Conservation (phyloP, 1,284 basidiomycete species). For the Rhodotorula sp. region DNA sequence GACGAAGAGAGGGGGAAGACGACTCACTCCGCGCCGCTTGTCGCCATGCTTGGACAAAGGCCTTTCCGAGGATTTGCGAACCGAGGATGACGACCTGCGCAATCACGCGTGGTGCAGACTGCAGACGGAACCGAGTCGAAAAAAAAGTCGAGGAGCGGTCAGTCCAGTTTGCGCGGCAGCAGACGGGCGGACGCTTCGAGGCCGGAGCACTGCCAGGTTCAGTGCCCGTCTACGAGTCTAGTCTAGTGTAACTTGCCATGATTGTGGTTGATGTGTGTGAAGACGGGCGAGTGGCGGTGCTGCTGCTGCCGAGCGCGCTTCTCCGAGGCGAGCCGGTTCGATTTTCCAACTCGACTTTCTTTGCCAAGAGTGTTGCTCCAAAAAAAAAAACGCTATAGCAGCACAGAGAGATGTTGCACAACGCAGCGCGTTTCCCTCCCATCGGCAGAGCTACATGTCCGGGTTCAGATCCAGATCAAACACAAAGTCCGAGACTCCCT, state of each 20-base stretch:
- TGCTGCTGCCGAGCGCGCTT: no score
- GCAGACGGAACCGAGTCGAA: neutral
- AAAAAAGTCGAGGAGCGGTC: neutral
- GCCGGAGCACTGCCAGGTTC: no score
- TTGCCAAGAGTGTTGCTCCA: no score
- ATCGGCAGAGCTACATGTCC: slow-evolving; percentile 23
- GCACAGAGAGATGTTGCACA: no score
- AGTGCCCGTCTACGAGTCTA: no score
- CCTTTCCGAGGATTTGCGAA: slow-evolving; percentile 82
- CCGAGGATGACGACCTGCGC: slow-evolving; percentile 80
- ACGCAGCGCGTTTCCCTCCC: no score
- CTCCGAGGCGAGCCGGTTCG: no score
- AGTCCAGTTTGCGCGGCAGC: neutral
- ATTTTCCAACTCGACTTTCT: no score
- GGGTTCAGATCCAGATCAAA: slow-evolving; percentile 46
- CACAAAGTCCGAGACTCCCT: slow-evolving; percentile 33
- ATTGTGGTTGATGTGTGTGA: no score
- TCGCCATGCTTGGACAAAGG: slow-evolving; percentile 81
- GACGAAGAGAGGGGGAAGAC: neutral
- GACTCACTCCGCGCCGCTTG: slow-evolving; percentile 89
- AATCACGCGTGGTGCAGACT: slow-evolving; percentile 57
- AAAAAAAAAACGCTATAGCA: no score
- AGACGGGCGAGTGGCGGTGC: neutral
- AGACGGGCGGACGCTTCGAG: neutral
- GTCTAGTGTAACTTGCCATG: neutral